Base-by-base conservation (phyloP, 495 filamentous ascomycete species). In the Mytilinidion resinicola region DNA sequence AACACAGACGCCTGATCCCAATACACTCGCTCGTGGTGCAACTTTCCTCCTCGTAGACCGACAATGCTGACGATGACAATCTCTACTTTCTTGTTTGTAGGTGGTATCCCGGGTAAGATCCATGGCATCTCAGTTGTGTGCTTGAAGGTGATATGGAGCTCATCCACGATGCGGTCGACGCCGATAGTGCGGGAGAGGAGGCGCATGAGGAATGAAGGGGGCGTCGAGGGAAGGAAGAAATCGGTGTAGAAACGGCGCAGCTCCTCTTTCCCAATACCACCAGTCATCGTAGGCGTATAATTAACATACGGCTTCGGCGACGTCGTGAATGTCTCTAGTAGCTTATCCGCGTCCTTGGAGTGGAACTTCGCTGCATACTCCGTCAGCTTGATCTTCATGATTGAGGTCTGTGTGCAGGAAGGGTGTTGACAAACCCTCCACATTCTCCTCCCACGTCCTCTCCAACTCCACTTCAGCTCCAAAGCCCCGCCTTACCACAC, bases 1-100 rank as follows among this genome's bases (percentile, higher is more conserved):
- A 96, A 72, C 2, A 92, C 85, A 14, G 81, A 85, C 1, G 86
- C 89, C 68, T 95, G 90, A 66, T 95, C 91, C 90, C 90, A 96
- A 61, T 87, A 85, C 15, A 91, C 84, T 63, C 92, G 86, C 70
- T 96, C 90, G 52, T 88, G 84, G 66, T 84, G 90, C 4, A 96
- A 74, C 50, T 82, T 82, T 4, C 86, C 86, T 2, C 81, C 88
- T 12, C 89, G 77, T 50, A 93, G 73, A 56, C 85, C 85, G 30
- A 93, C 86, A 10, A 95, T 84, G 60, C 79, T 83, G 4, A 90
- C 86, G 17, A 95, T 73, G 0, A 88, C 82, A 12, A 95, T 74
- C 54, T 87, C 82, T 2, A 93, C 80, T 35, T 76, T 72, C 51
- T 77, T 81, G 43, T 81, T 73, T 1, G 90, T 95, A 3, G 89